Conservation (phyloP, 257 asterid genomes). For the Fraxinus quadrangulata region DNA sequence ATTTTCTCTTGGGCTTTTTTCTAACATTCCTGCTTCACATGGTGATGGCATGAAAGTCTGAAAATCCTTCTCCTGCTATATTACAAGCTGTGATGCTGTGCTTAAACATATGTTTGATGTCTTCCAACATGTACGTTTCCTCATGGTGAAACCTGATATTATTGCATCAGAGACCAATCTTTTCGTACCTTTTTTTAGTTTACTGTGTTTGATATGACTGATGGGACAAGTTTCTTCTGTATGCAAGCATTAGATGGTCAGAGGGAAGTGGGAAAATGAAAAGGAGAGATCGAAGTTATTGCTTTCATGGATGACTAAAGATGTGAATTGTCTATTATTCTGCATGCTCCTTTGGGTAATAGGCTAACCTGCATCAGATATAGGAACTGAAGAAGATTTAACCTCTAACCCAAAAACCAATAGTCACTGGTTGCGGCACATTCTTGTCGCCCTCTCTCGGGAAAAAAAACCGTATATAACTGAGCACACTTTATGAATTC, state of each 20-base stretch:
- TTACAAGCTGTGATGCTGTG: neutral
- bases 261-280: neutral
- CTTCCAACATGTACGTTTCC: neutral
- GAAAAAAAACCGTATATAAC: neutral
- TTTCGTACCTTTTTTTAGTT: neutral
- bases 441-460: no score
- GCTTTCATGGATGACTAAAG: neutral
- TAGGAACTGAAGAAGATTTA: neutral
- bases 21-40: neutral
- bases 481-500: neutral
- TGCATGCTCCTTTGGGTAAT: neutral
- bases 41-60: neutral
- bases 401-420: no score
- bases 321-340: neutral
- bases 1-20: neutral
- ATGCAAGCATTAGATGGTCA: neutral
- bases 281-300: neutral
- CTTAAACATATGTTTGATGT: neutral
- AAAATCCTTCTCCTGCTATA: neutral
- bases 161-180: neutral
- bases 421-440: no score
- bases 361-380: neutral
- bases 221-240: neutral
- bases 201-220: neutral
- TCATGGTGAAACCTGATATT: neutral